These are phyloP conservation scores for Annulohypoxylon stygium DNA, from an alignment of 495 filamentous ascomycete species.

Conservation along the genomic window DNA sequence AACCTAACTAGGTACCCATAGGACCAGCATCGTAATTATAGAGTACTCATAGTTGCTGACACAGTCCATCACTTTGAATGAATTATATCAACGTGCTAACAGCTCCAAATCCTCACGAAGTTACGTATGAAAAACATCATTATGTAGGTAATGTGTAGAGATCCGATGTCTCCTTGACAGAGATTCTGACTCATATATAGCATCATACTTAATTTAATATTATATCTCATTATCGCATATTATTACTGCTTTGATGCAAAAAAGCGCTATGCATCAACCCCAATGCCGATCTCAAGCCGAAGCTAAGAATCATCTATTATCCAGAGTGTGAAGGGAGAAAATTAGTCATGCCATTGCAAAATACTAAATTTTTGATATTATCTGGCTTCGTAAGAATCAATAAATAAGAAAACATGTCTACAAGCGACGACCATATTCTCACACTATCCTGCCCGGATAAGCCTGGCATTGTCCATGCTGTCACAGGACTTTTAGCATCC, in stretches of 20 bases:
- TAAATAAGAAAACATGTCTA: conserved; percentile 41
- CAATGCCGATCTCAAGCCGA: conserved; percentile 48
- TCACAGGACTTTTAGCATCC: conserved; percentile 75
- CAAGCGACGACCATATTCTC: conserved; percentile 71
- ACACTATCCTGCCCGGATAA: conserved; percentile 81
- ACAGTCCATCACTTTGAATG: background rate
- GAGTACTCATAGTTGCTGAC: background rate
- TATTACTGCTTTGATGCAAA: conserved; percentile 29
- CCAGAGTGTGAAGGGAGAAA: conserved; percentile 20
- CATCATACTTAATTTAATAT: conserved; percentile 23
- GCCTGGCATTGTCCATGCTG: conserved; percentile 80
- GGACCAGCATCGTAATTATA: too few species aligned
- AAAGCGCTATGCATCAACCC: conserved; percentile 47
- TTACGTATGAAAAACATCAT: background rate
- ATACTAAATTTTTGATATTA: conserved; percentile 30
- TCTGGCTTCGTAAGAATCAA: conserved; percentile 24
- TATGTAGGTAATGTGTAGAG: background rate
- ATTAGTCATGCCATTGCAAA: conserved; percentile 47
- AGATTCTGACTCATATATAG: conserved; percentile 1
- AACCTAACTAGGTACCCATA: background rate
- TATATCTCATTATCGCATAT: conserved; percentile 31
- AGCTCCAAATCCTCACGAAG: background rate
- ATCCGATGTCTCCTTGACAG: too few species aligned
- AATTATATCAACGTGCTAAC: too few species aligned
- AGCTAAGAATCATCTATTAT: conserved; percentile 28